Conservation (phyloP, 805 yeast genomes). For the Candida pseudoglaebosa region DNA sequence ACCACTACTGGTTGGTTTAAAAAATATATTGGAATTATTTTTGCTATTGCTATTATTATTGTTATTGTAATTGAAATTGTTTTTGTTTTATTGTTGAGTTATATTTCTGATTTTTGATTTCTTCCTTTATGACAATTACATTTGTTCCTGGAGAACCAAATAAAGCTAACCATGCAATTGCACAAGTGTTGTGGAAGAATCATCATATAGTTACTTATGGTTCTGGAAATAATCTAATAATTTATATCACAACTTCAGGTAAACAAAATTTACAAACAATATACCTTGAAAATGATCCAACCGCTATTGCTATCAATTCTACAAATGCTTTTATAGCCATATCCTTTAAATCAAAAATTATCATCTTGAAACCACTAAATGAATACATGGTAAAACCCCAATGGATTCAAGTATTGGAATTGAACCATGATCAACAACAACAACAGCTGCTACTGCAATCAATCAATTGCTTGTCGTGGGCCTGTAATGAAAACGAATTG, state of each 20-base stretch:
- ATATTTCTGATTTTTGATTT: background rate
- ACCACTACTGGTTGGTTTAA: no score
- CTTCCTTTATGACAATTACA: slow-evolving; percentile 49
- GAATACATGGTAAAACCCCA: slow-evolving; percentile 40
- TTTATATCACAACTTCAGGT: slow-evolving; percentile 19
- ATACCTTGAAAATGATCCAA: slow-evolving; percentile 63
- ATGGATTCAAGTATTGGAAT: slow-evolving; percentile 40
- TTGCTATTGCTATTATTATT: no score
- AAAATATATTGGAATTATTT: no score
- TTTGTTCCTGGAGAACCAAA: slow-evolving; percentile 88
- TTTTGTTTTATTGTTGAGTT: no score
- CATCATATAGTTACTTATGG: slow-evolving; percentile 68
- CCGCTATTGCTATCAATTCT: slow-evolving; percentile 59
- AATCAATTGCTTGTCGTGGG: slow-evolving; percentile 52
- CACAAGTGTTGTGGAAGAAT: slow-evolving; percentile 62
- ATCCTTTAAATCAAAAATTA: slow-evolving; percentile 40
- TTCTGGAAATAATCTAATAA: slow-evolving; percentile 83
- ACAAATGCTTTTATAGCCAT: slow-evolving; percentile 58
- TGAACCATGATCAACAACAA: no score
- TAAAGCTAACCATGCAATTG: slow-evolving; percentile 47
- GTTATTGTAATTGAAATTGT: no score
- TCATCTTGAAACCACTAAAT: slow-evolving; percentile 55
- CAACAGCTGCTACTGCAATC: slow-evolving; percentile 1
- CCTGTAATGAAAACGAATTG: slow-evolving; percentile 48
- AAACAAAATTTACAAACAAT: slow-evolving; percentile 64